Percentiles rank a stretch among this genome's conserved stretches.
phyloP scores from a whole-genome alignment of 306 rosid genomes.

The Prinsepia uniflora region DNA sequence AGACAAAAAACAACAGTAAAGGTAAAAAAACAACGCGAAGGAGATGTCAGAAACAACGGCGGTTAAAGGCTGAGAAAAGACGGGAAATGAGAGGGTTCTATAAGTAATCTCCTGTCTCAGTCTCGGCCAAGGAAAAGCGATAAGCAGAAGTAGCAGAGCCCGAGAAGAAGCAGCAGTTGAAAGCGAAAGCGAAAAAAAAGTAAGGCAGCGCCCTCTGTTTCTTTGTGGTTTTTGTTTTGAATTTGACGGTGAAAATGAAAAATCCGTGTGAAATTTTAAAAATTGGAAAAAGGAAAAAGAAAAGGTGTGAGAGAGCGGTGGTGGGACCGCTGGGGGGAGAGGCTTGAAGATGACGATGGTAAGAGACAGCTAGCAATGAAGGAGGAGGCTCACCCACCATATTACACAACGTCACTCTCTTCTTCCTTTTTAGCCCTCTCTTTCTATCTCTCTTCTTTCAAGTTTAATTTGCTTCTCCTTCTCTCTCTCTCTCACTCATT shows the following conservation, averaged over 20 bases:
- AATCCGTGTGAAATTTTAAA: not conserved
- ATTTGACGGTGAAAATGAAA: not conserved
- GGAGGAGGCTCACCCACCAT: conserved; percentile 74
- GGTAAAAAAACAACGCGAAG: not conserved
- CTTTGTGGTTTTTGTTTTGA: not conserved
- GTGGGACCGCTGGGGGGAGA: conserved; percentile 56
- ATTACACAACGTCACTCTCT: conserved; percentile 26
- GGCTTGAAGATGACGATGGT: conserved; percentile 75
- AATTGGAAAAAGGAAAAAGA: not conserved
- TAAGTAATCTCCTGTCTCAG: not conserved
- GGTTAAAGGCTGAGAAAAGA: not conserved
- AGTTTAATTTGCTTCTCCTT: conserved; percentile 5
- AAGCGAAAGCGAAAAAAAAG: not conserved
- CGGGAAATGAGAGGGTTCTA: not conserved
- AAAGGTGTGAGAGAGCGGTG: conserved; percentile 14
- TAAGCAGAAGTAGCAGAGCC: not conserved
- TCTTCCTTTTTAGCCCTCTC: conserved; percentile 40
- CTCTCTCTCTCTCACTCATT: conserved; percentile 18
- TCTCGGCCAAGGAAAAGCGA: not conserved
- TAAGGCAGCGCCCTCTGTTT: not conserved
- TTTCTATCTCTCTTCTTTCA: conserved; percentile 39
- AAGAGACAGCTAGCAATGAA: conserved; percentile 98
- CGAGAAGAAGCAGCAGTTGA: conserved; percentile 6
- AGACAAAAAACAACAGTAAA: not conserved
- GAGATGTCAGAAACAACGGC: conserved; percentile 8